These are phyloP conservation scores for Pichia scutulata DNA, from an alignment of 805 yeast species.

Conservation along the genomic window DNA sequence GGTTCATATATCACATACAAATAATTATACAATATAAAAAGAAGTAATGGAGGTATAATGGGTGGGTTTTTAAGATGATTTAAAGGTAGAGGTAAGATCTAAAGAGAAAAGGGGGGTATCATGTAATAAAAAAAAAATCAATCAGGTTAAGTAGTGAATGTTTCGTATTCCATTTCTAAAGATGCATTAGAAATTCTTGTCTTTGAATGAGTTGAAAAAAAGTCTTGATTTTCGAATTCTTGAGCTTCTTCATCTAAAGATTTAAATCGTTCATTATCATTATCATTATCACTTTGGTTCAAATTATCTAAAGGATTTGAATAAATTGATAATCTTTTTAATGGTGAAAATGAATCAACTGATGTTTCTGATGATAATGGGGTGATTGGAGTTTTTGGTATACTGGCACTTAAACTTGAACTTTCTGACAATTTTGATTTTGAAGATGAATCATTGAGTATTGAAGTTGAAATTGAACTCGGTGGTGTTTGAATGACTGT, in stretches of 20 bases:
- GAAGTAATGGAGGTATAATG: too few species aligned
- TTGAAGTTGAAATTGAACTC: background rate
- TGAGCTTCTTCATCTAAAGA: background rate
- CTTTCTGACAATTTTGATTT: background rate
- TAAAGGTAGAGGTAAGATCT: background rate
- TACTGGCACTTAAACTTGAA: background rate
- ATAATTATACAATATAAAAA: too few species aligned
- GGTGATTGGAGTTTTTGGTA: background rate
- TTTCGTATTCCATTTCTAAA: conserved; percentile 7
- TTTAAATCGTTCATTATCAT: background rate
- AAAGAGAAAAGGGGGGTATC: background rate
- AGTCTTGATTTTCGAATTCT: background rate
- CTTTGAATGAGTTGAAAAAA: background rate
- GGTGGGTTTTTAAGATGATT: too few species aligned
- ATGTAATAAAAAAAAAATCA: background rate
- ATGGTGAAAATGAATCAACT: background rate
- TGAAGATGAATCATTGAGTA: background rate
- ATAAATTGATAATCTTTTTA: background rate
- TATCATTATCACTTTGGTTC: background rate
- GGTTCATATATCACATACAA: too few species aligned
- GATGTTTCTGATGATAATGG: background rate
- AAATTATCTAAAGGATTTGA: background rate
- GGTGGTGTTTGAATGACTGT: background rate
- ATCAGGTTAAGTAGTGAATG: conserved; percentile 1
- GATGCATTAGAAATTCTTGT: background rate